Evolutionary conservation across 768 basidiomycete species (phyloP).

Genomic region (Lyophyllum semitale): DNA sequence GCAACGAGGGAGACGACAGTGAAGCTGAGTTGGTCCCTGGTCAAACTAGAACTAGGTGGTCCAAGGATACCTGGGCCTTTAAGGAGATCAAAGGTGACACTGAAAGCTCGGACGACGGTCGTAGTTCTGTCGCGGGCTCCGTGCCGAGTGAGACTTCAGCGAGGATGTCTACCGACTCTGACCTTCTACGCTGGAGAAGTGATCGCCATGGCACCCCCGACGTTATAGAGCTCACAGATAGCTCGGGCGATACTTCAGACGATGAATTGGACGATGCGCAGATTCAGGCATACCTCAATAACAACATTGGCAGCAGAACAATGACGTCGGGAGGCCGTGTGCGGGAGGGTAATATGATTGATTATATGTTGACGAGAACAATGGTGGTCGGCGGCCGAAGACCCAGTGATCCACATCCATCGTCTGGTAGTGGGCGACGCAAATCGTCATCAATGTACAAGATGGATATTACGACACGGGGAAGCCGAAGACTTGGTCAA

Average conservation of each 20-base stretch:
- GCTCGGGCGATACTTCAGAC: slow-evolving; percentile 23
- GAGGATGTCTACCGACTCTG: slow-evolving; percentile 5
- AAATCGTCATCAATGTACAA: slow-evolving; percentile 20
- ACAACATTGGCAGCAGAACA: slow-evolving; percentile 11
- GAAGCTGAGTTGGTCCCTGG: slow-evolving; percentile 51
- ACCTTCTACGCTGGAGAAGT: not conserved
- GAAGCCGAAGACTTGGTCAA: slow-evolving; percentile 23
- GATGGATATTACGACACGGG: slow-evolving; percentile 40
- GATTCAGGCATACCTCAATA: slow-evolving; percentile 34
- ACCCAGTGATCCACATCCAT: slow-evolving; percentile 1
- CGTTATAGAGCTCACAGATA: slow-evolving; percentile 17
- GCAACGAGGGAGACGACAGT: slow-evolving; percentile 34
- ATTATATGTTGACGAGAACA: slow-evolving; percentile 65
- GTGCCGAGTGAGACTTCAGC: not conserved
- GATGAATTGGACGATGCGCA: slow-evolving; percentile 29
- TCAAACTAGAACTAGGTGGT: slow-evolving; percentile 44
- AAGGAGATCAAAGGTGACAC: slow-evolving; percentile 60
- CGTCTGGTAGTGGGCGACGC: not conserved
- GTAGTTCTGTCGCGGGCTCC: slow-evolving; percentile 5
- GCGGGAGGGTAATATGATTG: slow-evolving; percentile 57
- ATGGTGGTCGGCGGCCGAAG: slow-evolving; percentile 26
- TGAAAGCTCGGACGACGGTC: slow-evolving; percentile 54
- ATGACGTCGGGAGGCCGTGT: slow-evolving; percentile 12
- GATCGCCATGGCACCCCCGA: slow-evolving; percentile 22
- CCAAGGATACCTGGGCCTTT: slow-evolving; percentile 27